Conservation (phyloP, 2,329 filamentous ascomycete genomes). For the Zymoseptoria brevis region DNA sequence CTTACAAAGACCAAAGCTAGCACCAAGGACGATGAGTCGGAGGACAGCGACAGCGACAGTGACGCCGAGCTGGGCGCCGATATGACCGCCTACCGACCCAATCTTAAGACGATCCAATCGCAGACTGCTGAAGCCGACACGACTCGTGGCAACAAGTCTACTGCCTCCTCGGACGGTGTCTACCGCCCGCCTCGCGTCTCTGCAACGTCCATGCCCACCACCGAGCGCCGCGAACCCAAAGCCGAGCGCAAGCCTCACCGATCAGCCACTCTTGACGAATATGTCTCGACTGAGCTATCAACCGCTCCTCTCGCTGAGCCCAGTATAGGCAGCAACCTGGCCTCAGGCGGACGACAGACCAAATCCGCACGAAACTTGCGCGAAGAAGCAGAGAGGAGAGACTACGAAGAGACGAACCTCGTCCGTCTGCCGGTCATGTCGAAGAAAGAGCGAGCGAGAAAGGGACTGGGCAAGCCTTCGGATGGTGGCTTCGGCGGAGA, state of each 20-base stretch:
- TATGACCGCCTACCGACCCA: slow-evolving; percentile 56
- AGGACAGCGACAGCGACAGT: slow-evolving; percentile 33
- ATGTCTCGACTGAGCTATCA: slow-evolving; percentile 77
- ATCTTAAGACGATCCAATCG: slow-evolving; percentile 43
- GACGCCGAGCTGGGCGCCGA: slow-evolving; percentile 41
- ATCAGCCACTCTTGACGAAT: slow-evolving; percentile 86
- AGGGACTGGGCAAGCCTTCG: slow-evolving; percentile 37
- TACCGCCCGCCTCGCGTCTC: slow-evolving; percentile 87
- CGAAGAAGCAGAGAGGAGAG: slow-evolving; percentile 67
- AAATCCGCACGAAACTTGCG: slow-evolving; percentile 70
- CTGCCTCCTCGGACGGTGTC: slow-evolving; percentile 50
- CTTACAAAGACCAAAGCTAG: slow-evolving; percentile 16
- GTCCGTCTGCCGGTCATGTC: slow-evolving; percentile 74
- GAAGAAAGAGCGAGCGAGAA: slow-evolving; percentile 74
- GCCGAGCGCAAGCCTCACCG: slow-evolving; percentile 58
- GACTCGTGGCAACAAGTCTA: slow-evolving; percentile 27
- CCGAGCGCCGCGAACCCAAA: slow-evolving; percentile 50
- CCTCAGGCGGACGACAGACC: slow-evolving; percentile 63
- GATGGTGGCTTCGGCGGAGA: slow-evolving; percentile 73
- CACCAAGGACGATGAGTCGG: slow-evolving; percentile 20
- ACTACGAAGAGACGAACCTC: slow-evolving; percentile 92
- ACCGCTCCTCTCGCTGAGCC: slow-evolving; percentile 73
- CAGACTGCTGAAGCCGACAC: slow-evolving; percentile 24
- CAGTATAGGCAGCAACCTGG: slow-evolving; percentile 84
- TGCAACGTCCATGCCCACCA: slow-evolving; percentile 62